Conservation (phyloP, 257 asterid species). For the Fraxinus americana region DNA sequence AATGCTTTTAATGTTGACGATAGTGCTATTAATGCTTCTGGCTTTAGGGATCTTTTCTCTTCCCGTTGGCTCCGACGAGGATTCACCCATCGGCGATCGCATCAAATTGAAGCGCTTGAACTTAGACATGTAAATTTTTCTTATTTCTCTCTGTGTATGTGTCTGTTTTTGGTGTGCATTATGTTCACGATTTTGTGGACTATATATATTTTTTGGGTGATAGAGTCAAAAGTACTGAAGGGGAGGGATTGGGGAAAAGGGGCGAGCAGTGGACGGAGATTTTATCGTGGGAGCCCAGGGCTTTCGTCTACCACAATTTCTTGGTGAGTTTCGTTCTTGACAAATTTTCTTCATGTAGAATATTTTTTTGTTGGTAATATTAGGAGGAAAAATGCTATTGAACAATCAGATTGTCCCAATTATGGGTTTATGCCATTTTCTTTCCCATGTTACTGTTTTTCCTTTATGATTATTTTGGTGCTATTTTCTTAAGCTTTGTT, state of each 20-base stretch:
- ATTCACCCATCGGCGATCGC: slow-evolving; percentile 38
- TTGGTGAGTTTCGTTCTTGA: slow-evolving; percentile 48
- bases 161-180: background rate
- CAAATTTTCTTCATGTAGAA: background rate
- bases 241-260: slow-evolving; percentile 58
- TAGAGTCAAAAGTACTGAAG: slow-evolving; percentile 37
- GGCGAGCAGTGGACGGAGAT: slow-evolving; percentile 73
- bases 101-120: slow-evolving; percentile 66
- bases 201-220: background rate
- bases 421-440: background rate
- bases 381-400: background rate
- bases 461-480: background rate
- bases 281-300: slow-evolving; percentile 82
- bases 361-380: background rate
- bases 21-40: slow-evolving; percentile 74
- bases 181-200: background rate
- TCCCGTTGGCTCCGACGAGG: slow-evolving; percentile 61
- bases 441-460: background rate
- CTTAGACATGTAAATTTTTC: slow-evolving; percentile 42
- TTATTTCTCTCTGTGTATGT: background rate
- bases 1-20: slow-evolving; percentile 71
- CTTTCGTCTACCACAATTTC: slow-evolving; percentile 72
- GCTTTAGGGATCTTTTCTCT: slow-evolving; percentile 85
- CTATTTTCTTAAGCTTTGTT: background rate
- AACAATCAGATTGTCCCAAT: slow-evolving; percentile 16